Evolutionary conservation across 1,284 basidiomycete genomes (phyloP).

Genomic region (Omphalotus olearius): DNA sequence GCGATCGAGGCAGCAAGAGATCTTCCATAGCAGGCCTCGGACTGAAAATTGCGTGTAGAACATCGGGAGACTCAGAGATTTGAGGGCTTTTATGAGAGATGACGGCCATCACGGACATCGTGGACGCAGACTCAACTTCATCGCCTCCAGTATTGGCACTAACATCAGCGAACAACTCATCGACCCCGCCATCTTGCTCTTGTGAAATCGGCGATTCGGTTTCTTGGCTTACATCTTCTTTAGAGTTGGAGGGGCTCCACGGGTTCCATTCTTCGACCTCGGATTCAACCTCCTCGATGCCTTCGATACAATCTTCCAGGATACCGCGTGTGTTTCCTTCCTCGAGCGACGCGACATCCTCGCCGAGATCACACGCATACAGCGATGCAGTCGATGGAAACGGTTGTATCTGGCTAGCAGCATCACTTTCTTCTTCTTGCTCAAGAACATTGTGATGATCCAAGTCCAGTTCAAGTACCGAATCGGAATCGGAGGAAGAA

Average conservation of each 20-base stretch:
- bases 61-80: neutral
- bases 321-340: neutral
- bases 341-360: neutral
- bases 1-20: neutral
- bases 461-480: neutral
- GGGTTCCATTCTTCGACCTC: conserved; percentile 5
- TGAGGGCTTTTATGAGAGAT: neutral
- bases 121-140: neutral
- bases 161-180: neutral
- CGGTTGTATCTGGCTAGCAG: conserved; percentile 13
- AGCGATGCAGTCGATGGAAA: conserved; percentile 18
- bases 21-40: neutral
- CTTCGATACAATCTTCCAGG: neutral
- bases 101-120: neutral
- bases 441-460: neutral
- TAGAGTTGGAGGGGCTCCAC: neutral
- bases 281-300: neutral
- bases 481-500: conserved; percentile 17
- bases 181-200: neutral
- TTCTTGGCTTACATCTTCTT: neutral
- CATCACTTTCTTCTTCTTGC: conserved; percentile 1
- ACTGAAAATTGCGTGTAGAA: neutral
- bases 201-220: neutral
- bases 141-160: neutral
- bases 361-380: neutral